Evolutionary conservation across 345 rosid genomes (phyloP).

Genomic region (Eucalyptus viminalis): DNA sequence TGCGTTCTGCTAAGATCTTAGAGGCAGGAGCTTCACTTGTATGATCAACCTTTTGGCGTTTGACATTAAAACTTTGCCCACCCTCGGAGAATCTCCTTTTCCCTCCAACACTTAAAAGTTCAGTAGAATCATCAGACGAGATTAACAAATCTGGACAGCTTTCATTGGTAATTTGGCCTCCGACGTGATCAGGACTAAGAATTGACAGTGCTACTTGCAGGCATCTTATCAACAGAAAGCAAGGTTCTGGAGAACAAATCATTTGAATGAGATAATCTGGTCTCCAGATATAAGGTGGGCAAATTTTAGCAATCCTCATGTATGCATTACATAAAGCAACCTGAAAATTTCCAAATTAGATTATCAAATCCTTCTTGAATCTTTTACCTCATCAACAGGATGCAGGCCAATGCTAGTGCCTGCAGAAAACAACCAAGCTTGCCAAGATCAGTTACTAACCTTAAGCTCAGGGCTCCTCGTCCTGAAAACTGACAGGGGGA

Average conservation of each 20-base stretch:
- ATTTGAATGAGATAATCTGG: constrained; percentile 49
- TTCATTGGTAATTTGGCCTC: constrained; percentile 16
- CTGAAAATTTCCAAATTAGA: constrained; percentile 18
- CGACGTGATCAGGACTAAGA: constrained; percentile 45
- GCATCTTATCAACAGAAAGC: constrained; percentile 59
- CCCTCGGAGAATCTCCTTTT: constrained; percentile 37
- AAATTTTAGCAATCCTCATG: constrained; percentile 53
- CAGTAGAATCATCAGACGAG: constrained; percentile 12
- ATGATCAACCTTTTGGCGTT: constrained; percentile 59
- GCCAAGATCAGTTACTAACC: constrained; percentile 21
- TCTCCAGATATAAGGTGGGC: constrained; percentile 77
- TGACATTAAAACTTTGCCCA: constrained; percentile 19
- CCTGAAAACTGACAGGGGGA: constrained; percentile 49
- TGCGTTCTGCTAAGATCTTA: constrained; percentile 14
- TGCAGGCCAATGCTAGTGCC: neutral
- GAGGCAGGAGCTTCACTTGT: constrained; percentile 16
- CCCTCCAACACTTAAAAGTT: constrained; percentile 34
- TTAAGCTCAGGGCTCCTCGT: constrained; percentile 77
- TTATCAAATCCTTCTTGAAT: neutral
- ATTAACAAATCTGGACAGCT: constrained; percentile 5
- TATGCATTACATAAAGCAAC: constrained; percentile 71
- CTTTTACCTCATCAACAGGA: neutral
- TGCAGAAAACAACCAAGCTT: neutral
- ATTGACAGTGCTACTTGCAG: constrained; percentile 40
- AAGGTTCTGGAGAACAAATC: constrained; percentile 62